Conservation (phyloP, 1,139 yeast species). For the Hansenula lynferdii region DNA sequence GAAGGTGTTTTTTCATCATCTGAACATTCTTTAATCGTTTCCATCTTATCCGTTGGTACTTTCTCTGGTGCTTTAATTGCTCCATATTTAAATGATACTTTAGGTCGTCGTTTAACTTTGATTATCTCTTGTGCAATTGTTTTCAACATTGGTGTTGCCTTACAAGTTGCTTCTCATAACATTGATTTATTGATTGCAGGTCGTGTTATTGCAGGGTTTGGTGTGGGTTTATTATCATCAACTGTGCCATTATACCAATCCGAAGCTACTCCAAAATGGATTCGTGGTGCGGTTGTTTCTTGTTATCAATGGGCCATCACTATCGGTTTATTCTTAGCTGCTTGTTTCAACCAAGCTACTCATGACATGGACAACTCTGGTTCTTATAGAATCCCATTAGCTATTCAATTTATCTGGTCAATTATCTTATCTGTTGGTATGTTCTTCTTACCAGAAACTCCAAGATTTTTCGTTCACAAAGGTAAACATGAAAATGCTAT, state of each 20-base stretch:
- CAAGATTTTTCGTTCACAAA: conserved; percentile 54
- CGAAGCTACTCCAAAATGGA: conserved; percentile 63
- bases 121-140: conserved; percentile 48
- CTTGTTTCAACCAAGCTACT: conserved; percentile 64
- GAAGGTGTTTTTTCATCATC: conserved; percentile 40
- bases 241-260: conserved; percentile 65
- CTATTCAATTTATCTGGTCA: conserved; percentile 52
- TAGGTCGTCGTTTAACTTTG: conserved; percentile 57
- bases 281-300: conserved; percentile 66
- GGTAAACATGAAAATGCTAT: conserved; percentile 43
- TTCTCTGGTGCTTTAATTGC: conserved; percentile 55
- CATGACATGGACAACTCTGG: conserved; percentile 44
- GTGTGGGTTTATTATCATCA: conserved; percentile 67
- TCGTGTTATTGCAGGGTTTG: conserved; percentile 58
- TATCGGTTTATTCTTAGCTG: conserved; percentile 63
- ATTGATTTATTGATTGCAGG: conserved; percentile 50
- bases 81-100: conserved; percentile 49
- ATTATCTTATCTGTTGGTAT: conserved; percentile 49
- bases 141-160: conserved; percentile 54
- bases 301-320: conserved; percentile 68
- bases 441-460: conserved; percentile 63
- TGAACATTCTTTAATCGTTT: conserved; percentile 54
- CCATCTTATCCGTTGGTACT: conserved; percentile 54
- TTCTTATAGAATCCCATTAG: conserved; percentile 61
- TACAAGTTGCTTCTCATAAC: conserved; percentile 54